Base-by-base conservation (phyloP, 2,329 filamentous ascomycete genomes). In the Cercospora janseana region DNA sequence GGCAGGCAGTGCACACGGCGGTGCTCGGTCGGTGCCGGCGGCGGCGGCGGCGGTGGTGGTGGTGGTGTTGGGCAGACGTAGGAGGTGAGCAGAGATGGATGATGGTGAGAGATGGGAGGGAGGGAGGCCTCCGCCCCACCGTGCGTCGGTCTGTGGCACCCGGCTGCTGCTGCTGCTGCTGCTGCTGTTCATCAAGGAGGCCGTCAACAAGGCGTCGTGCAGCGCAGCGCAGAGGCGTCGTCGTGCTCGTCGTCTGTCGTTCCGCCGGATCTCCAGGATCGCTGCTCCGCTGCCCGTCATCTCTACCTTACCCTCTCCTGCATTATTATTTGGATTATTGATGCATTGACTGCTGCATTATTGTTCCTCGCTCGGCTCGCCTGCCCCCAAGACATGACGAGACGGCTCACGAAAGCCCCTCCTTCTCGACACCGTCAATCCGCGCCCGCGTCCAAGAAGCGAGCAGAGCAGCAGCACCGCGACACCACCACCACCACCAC, bases 311-410 rank as follows among this genome's bases (percentile, higher is more conserved):
- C n/a, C n/a, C n/a, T n/a, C n/a, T n/a, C n/a, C n/a, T n/a, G n/a
- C 44, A 46, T 37, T 23, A 9, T 38, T 38, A 37, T 38, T 21
- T 38, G n/a, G 18, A 18, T 21, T 38, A 21, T 38, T 21, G 34
- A 16, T 20, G 34, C 34, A 38, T 37, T 46, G n/a, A n/a, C n/a
- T n/a, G n/a, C n/a, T n/a, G 31, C 43, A 46, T 46, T 46, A 32
- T 46, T 46, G 31, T 46, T 26, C 13, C 8, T 18, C 4, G 21
- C 15, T 38, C 20, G n/a, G n/a, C n/a, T n/a, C n/a, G n/a, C n/a
- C n/a, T n/a, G n/a, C n/a, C n/a, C n/a, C n/a, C n/a, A n/a, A 21
- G 34, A 38, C 18, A 37, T 38, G 34, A 38, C 34, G 18, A 38
- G 16, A 38, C 34, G 34, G 18, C 34, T 38, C 34, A 38, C 21